Evolutionary conservation across 2,329 filamentous ascomycete species (phyloP), one percentile per base, ranked within the genome.

Genomic region (Trichoderma sp.): DNA sequence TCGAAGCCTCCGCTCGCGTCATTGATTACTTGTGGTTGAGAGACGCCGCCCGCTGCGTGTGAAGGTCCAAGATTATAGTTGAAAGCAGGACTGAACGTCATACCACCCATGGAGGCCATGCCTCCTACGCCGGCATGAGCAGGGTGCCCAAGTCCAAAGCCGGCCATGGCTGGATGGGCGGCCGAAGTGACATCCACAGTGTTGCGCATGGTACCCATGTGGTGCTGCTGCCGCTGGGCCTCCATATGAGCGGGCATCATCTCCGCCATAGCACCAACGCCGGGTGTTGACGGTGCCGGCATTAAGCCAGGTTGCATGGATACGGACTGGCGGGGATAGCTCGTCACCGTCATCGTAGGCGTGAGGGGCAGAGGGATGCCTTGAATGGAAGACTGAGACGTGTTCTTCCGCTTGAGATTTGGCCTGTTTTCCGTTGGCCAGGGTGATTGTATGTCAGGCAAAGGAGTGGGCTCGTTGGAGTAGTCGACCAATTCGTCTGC

Each of bases 401-500:
- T 84, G 71, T 81, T 85, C 78, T 88, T 88, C 11, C 86, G 81
- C 77, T 88, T 88, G 30, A 87, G 78, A 47, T 74, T 83, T 6
- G 83, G 81, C 80, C 81, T 51, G 70, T 75, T 73, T 12, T 77
- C 75, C 6, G 77, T 79, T 6, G 76, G 76, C 65, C 83, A 83
- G 1, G 83, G 81, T 1, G 83, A 82, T 69, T 87, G 86, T 0
- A 87, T 75, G 68, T 85, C 86, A 65, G 86, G 83, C 0, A 83
- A 83, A 0, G 82, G 80, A 70, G 87, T 89, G 68, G 86, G 83
- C 75, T 92, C 89, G 15, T 87, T 84, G 3, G 86, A 82, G 57
- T 87, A 86, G 73, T 93, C 91, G 15, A 90, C 82, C 8, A 86
- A 81, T 1, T 92, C 86, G 76, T 95, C 92, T 1, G 88, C 83